These are phyloP conservation scores for Suhomyces atakaporum DNA, from an alignment of 1,139 yeast species.

Conservation along the genomic window DNA sequence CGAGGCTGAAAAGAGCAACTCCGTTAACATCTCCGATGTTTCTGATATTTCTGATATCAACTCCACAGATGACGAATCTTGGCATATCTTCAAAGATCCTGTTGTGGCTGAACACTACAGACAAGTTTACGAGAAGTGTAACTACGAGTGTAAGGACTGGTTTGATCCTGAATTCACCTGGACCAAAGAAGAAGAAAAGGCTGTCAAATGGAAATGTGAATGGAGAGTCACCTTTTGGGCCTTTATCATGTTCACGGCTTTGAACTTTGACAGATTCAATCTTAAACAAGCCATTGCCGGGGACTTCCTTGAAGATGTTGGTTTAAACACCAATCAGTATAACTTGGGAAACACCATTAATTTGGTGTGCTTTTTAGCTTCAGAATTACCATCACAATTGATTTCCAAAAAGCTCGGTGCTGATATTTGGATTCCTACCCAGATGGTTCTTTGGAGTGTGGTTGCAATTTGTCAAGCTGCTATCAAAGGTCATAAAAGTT, in stretches of 20 bases:
- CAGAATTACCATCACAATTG: conserved; percentile 61
- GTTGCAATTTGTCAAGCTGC: conserved; percentile 50
- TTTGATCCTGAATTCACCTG: conserved; percentile 50
- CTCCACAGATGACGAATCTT: not conserved
- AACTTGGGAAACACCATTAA: conserved; percentile 50
- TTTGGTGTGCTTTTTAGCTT: conserved; percentile 43
- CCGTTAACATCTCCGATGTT: not conserved
- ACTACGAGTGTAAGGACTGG: conserved; percentile 47
- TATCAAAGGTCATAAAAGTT: conserved; percentile 28
- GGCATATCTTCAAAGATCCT: conserved; percentile 32
- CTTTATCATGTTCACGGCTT: conserved; percentile 49
- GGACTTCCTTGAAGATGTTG: conserved; percentile 44
- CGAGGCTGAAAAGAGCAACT: not conserved
- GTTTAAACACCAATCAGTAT: conserved; percentile 46
- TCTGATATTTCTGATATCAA: conserved; percentile 1
- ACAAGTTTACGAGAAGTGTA: conserved; percentile 37
- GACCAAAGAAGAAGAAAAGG: conserved; percentile 44
- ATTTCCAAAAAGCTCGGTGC: conserved; percentile 55
- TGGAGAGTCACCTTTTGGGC: conserved; percentile 48
- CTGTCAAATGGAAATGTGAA: conserved; percentile 45
- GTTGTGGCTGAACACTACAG: conserved; percentile 41
- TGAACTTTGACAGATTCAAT: conserved; percentile 55
- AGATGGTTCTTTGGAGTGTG: conserved; percentile 51
- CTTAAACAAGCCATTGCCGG: conserved; percentile 53
- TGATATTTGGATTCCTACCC: conserved; percentile 55